These are phyloP conservation scores for Keqinozyma sinolaborantium DNA, from an alignment of 1,139 yeast species.

Conservation along the genomic window DNA sequence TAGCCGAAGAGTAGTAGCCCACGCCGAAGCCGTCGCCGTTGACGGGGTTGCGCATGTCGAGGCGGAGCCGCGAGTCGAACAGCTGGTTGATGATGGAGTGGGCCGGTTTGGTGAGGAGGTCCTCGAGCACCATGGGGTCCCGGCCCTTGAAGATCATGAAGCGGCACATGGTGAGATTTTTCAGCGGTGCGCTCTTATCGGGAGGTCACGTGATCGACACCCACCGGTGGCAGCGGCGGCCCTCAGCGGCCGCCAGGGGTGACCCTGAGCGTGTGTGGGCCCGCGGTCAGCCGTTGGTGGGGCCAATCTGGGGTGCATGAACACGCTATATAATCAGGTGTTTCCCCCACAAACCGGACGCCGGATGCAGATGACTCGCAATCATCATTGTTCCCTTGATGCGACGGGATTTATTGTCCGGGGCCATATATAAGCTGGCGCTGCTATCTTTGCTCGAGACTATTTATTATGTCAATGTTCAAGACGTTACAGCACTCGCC, in stretches of 20 bases:
- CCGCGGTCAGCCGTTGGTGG: no score
- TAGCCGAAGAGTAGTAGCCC: conserved; percentile 77
- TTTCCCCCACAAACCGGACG: background rate
- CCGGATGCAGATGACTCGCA: background rate
- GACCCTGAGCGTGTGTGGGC: no score
- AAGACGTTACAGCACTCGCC: conserved; percentile 44
- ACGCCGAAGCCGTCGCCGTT: conserved; percentile 99
- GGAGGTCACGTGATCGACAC: background rate
- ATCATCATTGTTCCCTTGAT: background rate
- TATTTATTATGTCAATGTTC: conserved; percentile 20
- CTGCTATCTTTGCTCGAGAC: no score
- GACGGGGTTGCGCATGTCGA: conserved; percentile 86
- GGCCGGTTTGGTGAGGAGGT: conserved; percentile 88
- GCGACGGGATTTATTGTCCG: background rate
- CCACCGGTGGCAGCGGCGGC: no score
- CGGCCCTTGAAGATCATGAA: conserved; percentile 50
- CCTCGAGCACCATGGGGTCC: conserved; percentile 82
- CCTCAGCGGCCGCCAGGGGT: no score
- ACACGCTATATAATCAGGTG: no score
- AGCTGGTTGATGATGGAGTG: conserved; percentile 96
- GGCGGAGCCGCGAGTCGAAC: conserved; percentile 81
- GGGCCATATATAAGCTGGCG: background rate
- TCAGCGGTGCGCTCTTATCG: no score
- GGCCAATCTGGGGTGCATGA: no score
- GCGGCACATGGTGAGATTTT: conserved; percentile 35